phyloP scores from a whole-genome alignment of 1,284 basidiomycete species.

The Cutaneotrichosporon cyanovorans region DNA sequence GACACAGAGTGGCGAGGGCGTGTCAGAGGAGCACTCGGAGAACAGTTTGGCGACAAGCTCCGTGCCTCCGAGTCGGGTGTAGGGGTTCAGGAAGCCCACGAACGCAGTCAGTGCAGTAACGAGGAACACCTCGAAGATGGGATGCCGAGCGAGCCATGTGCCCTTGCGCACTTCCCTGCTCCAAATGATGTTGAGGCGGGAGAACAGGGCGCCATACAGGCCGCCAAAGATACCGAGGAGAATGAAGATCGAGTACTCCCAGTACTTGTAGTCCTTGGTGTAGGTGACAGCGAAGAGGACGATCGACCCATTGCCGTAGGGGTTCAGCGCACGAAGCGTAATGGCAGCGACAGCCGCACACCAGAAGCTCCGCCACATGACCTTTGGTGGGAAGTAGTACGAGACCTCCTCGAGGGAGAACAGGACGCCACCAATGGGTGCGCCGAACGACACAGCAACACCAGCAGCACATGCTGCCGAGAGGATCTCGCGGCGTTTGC shows the following conservation, averaged over 20 bases:
- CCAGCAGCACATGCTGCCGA: slow-evolving; percentile 77
- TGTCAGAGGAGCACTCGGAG: slow-evolving; percentile 64
- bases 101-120: slow-evolving; percentile 69
- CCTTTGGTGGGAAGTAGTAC: slow-evolving; percentile 89
- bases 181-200: slow-evolving; percentile 78
- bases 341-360: slow-evolving; percentile 90
- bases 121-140: slow-evolving; percentile 73
- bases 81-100: slow-evolving; percentile 81
- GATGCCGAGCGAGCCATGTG: slow-evolving; percentile 71
- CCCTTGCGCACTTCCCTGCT: slow-evolving; percentile 68
- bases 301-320: slow-evolving; percentile 61
- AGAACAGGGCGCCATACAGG: slow-evolving; percentile 88
- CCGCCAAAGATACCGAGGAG: slow-evolving; percentile 83
- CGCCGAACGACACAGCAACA: slow-evolving; percentile 83
- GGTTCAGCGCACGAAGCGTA: slow-evolving; percentile 80
- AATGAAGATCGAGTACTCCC: slow-evolving; percentile 61
- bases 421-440: slow-evolving; percentile 92
- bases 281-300: slow-evolving; percentile 46
- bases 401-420: slow-evolving; percentile 92
- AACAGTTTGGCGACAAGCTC: slow-evolving; percentile 84
- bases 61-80: slow-evolving; percentile 86
- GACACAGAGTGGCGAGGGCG: slow-evolving; percentile 64
- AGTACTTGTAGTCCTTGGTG: slow-evolving; percentile 43
- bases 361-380: slow-evolving; percentile 90
- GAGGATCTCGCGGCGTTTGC: slow-evolving; percentile 86